A percentile compares a stretch with the other conserved stretches of the same genome.
phyloP scores from a whole-genome alignment of 2,329 filamentous ascomycete species.

The Ilyonectria robusta region DNA sequence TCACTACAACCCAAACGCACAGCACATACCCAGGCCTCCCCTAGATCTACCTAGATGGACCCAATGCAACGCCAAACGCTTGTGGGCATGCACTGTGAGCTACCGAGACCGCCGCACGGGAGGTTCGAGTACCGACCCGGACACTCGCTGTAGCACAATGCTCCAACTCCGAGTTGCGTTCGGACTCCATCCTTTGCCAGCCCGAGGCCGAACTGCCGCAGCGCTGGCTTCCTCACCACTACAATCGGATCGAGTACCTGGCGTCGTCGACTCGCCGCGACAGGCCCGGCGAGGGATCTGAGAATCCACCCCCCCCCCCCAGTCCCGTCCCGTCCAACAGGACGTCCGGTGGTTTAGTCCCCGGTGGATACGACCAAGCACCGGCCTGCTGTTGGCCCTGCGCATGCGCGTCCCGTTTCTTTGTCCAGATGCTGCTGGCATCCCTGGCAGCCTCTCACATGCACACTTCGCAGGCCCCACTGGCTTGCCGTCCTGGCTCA shows the following conservation, averaged over 20 bases:
- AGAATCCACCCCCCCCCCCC: conserved; percentile 23
- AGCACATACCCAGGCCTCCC: conserved; percentile 11
- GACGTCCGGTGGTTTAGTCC: conserved; percentile 31
- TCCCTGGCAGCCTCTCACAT: conserved; percentile 30
- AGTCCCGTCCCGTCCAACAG: conserved; percentile 28
- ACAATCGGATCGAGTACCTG: conserved; percentile 11
- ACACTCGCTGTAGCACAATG: conserved; percentile 11
- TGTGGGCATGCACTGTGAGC: conserved; percentile 15
- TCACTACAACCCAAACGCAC: conserved; percentile 7
- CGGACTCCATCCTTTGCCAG: conserved; percentile 12
- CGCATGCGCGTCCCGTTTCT: conserved; percentile 37
- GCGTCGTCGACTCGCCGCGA: conserved; percentile 9
- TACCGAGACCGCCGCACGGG: conserved; percentile 9
- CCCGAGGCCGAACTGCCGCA: neutral
- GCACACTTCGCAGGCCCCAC: conserved; percentile 21
- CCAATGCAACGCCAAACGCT: conserved; percentile 8
- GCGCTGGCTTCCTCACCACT: neutral
- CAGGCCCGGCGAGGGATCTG: conserved; percentile 30
- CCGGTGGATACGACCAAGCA: conserved; percentile 40
- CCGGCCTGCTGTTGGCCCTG: conserved; percentile 41
- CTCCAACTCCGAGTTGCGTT: conserved; percentile 1
- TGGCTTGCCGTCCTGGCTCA: conserved; percentile 9
- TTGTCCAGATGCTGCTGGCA: conserved; percentile 21
- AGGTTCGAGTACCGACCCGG: conserved; percentile 18
- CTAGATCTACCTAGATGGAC: conserved; percentile 19